Base-by-base conservation (phyloP, 2,329 filamentous ascomycete genomes). In the Neofusicoccum kwambonambiense region DNA sequence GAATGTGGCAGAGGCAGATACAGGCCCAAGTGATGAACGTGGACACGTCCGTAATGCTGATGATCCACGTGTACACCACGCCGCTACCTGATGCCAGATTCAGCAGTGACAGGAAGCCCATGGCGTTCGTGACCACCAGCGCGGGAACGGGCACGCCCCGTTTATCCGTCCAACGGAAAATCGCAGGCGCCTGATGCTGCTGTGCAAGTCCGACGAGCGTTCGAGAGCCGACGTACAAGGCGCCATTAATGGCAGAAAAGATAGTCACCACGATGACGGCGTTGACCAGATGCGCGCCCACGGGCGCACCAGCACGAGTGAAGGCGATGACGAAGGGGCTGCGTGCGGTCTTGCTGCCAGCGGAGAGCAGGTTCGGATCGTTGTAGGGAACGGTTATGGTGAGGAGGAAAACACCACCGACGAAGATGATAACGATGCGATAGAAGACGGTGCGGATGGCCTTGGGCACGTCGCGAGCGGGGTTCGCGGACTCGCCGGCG, bases 241-340 rank as follows among this genome's bases (percentile, higher is more conserved):
- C 89, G 7, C 91, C 94, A 78, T 97, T 97, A 65, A 93, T 92
- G 66, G 97, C 93, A 0, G 92, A 96, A 22, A 97, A 81, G 22
- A 97, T 93, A 22, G 93, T 90, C 67, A 96, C 87, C 74, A 97
- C 87, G 75, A 97, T 97, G 67, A 97, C 92, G 19, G 87, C 89
- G 77, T 98, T 97, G 90, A 97, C 96, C 62, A 97, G 85, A 0
- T 90, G 93, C 1, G 92, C 92, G 3, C 97, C 84, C 2, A 89
- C 88, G 50, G 86, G 79, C 71, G 97, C 96, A 8, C 91, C 90
- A 1, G 93, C 92, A 68, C 92, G 90, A 69, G 90, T 83, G 70
- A 97, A 96, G 68, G 93, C 92, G 71, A 97, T 96, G 71, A 97
- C 93, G 75, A 97, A 97, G 1, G 94, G 94, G 2, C 92, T 96